Evolutionary conservation across 495 filamentous ascomycete species (phyloP).

Genomic region (Aspergillus leporis): DNA sequence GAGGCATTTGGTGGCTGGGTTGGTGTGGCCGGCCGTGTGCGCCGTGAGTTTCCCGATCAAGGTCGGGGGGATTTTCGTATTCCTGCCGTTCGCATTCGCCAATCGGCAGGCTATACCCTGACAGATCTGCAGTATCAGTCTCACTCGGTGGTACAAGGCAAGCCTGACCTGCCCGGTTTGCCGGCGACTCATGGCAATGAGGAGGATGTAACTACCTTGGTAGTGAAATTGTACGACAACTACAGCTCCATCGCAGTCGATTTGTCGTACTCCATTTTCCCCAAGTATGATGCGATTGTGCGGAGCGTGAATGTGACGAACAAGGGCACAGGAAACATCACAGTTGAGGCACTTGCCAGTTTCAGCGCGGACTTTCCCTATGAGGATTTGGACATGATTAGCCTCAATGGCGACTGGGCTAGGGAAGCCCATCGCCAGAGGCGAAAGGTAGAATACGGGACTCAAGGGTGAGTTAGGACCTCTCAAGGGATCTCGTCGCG

Average conservation of each 20-base stretch:
- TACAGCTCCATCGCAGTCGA: constrained; percentile 50
- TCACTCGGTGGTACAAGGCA: constrained; percentile 43
- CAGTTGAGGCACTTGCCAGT: constrained; percentile 50
- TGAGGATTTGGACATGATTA: constrained; percentile 55
- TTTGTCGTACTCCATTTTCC: constrained; percentile 56
- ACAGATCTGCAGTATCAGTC: constrained; percentile 50
- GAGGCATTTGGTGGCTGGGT: constrained; percentile 46
- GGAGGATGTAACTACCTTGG: constrained; percentile 50
- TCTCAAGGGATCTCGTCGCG: background rate
- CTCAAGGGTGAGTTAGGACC: constrained; percentile 29
- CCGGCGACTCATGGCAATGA: constrained; percentile 51
- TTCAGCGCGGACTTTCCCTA: constrained; percentile 54
- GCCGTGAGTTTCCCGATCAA: constrained; percentile 56
- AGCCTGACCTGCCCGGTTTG: constrained; percentile 46
- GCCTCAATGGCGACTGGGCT: constrained; percentile 54
- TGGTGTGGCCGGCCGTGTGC: constrained; percentile 41
- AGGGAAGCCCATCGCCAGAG: constrained; percentile 44
- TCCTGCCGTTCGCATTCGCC: constrained; percentile 53
- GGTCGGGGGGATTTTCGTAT: constrained; percentile 55
- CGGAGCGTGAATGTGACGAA: constrained; percentile 55
- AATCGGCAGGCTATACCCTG: constrained; percentile 51
- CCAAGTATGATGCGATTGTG: constrained; percentile 51
- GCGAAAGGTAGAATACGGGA: constrained; percentile 37
- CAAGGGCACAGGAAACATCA: constrained; percentile 44
- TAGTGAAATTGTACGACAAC: constrained; percentile 51